Base-by-base conservation (phyloP, 2,329 filamentous ascomycete species). In the Balansia obtecta region DNA sequence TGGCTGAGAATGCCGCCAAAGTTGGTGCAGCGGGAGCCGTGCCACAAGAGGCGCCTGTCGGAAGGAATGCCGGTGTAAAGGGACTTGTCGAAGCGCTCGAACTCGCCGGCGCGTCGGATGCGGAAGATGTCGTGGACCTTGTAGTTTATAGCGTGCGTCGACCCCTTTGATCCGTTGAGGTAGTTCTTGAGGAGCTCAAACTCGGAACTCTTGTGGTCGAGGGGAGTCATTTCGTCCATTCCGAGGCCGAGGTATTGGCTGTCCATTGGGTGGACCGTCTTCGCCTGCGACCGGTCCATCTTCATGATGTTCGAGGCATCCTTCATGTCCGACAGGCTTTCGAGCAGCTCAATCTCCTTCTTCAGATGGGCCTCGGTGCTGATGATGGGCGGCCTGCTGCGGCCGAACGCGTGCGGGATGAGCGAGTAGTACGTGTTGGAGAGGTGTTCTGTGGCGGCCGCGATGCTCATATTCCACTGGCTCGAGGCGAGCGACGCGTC, bases 1-100 rank as follows among this genome's bases (percentile, higher is more conserved):
- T 95, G 87, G 51, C 82, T 85, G 41, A 95, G 77, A 52, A 95
- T 95, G 61, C 88, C 89, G 60, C 85, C 88, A 56, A 83, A 95
- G 64, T 95, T 95, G 48, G 86, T 93, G 33, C 75, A 77, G 34
- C 88, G 82, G 15, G 86, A 90, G 15, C 89, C 88, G 62, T 95
- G 89, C 89, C 89, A 95, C 2, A 95, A 74, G 1, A 95, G 79
- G 16, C 86, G 80, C 22, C 85, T 79, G 61, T 93, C 79, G 45
- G 76, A 77, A n/a, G 74, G 68, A 10, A 73, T 62, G 45, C 75
- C 73, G 20, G 76, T 65, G 53, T 73, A 82, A 8, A 63, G 49
- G 42, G 76, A 80, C 41, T 75, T 67, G 4, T 80, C 66, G 60
- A 91, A 90, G 1, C 86, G 82, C 1, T 81, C 75, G 7, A 71